Conservation (phyloP, 164 flowering plant genomes). For the Vitis rupestris region DNA sequence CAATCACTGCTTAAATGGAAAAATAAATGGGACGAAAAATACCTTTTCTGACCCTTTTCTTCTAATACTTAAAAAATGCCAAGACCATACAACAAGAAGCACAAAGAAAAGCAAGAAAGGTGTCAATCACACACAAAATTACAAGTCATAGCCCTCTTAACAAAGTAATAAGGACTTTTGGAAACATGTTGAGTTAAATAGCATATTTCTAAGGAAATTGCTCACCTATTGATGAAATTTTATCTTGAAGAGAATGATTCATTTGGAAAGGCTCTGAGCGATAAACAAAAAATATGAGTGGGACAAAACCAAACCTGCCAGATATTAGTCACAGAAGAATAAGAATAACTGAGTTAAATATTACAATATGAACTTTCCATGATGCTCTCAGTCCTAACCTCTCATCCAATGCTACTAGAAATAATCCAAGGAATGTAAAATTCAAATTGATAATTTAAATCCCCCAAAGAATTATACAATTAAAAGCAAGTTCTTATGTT, state of each 20-base stretch:
- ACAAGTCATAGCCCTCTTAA: background rate
- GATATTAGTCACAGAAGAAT: conserved; percentile 3
- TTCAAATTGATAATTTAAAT: background rate
- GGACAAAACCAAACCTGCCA: conserved; percentile 72
- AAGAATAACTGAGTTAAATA: background rate
- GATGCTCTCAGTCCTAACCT: background rate
- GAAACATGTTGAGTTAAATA: background rate
- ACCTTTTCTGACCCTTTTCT: background rate
- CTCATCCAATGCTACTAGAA: background rate
- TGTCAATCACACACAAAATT: background rate
- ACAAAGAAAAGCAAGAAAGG: background rate
- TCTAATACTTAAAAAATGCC: background rate
- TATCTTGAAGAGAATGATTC: conserved; percentile 39
- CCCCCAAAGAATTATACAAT: background rate
- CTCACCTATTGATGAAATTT: conserved; percentile 67
- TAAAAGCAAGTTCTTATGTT: background rate
- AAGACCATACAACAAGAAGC: background rate
- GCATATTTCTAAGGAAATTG: conserved; percentile 6
- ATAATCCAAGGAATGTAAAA: background rate
- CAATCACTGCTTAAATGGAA: too few species aligned
- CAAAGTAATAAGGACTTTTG: background rate
- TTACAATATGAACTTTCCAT: background rate
- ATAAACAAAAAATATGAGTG: conserved; percentile 43
- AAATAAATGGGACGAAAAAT: too few species aligned
- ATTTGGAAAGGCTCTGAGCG: conserved; percentile 29